Evolutionary conservation across 768 basidiomycete species (phyloP), one percentile per base, ranked within the genome.

Genomic region (Auriscalpium orientale): DNA sequence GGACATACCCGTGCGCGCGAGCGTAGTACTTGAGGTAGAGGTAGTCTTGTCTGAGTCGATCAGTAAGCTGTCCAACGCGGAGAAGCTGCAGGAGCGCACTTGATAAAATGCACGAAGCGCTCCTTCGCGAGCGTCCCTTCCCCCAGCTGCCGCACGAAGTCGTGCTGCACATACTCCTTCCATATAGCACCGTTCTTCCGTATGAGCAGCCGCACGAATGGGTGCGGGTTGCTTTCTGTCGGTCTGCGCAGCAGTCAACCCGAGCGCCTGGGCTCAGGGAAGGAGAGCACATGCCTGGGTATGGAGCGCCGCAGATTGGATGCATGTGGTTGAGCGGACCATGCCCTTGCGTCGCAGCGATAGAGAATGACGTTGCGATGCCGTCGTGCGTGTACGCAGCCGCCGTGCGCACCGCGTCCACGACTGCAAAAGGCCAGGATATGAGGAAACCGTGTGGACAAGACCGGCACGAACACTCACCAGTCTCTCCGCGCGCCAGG

Each of bases 241-340:
- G 80, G 81, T 46, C 89, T 37, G 18, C 36, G 6, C 15, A 34
- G 16, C 20, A 16, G 8, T 46, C 21, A 16, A 37, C 10, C 48
- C 8, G 21, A 10, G 10, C 8, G 8, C n/a, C 46, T 9, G 8
- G 18, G 10, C 36, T 46, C 15, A 40, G 9, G 34, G n/a, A 34
- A 11, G 13, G 40, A 53, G 16, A 36, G n/a, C 21, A 78, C 91
- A 62, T 64, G 83, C 83, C 70, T 69, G 1, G 82, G 79, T 16
- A 95, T 68, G 1, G 74, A 59, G 1, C 76, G 72, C 4, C 60
- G 70, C 1, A 73, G 65, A 83, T 72, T 0, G 81, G 73, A 64
- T 92, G 89, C 52, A 89, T 72, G 65, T 98, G 93, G 68, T 98
- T 92, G 18, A 98, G 75, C 2, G 94, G 94, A 0, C 93, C 93